Base-by-base conservation (phyloP, 1,284 basidiomycete genomes). In the Malassezia yamatoensis region DNA sequence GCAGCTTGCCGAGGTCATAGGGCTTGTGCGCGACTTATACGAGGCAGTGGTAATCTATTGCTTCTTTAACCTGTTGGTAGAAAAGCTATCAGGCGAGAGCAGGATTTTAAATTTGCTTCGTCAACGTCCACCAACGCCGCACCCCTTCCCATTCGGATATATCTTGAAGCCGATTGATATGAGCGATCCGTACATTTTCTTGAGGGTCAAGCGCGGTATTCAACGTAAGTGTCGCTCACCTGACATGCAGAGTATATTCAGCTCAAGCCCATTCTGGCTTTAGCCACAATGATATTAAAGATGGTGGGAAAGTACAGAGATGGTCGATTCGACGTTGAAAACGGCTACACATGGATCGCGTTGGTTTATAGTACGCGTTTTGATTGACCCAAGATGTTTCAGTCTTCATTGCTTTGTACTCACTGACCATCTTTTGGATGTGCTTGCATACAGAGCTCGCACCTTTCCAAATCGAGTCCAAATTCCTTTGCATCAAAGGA, bases 1-100 rank as follows among this genome's bases (percentile, higher is more conserved):
- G 51, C 85, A 93, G 69, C 88, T 88, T 1, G 93, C 93, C 0
- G 96, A 96, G 78, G 86, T 94, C 65, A 94, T 99, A 65, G 93
- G 98, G 74, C 87, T 84, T 20, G 80, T 96, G 55, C 82, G 93
- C 39, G 94, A 99, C 75, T 83, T 98, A 11, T 98, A 99, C 77
- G 93, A 99, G 58, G 66, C 49, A 7, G 96, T 94, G 72, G 90
- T 96, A 41, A 96, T 96, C 66, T 96, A 96, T 77, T 90, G 58
- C 53, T 77, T 77, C 67, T 77, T 77, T 64, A 65, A 62, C 35
- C 69, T 77, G 2, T 65, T 78, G 41, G 75, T 78, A 42, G 77
- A 76, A 59, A 91, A 91, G 74, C 83, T 96, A 10, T 91, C 91
- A 35, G 93, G 91, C 53, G 91, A 96, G 73, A 82, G 91, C 36